Evolutionary conservation across 441 rosid genomes (phyloP).

Genomic region (Brassica balearica): DNA sequence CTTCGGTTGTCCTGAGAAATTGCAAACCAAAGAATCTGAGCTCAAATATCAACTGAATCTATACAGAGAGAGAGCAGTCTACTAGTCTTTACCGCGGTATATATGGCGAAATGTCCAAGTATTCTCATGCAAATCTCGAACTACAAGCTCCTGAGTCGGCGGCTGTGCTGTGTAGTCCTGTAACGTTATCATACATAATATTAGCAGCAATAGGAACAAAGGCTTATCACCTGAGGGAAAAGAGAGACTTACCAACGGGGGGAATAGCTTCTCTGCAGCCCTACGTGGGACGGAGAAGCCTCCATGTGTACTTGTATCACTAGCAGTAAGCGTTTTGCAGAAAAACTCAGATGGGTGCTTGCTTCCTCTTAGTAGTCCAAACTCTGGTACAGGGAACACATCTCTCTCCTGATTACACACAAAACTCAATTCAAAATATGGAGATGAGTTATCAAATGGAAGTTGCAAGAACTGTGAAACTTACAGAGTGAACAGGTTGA

Average conservation of each 20-base stretch:
- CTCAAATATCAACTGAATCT: slow-evolving; percentile 13
- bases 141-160: slow-evolving; percentile 95
- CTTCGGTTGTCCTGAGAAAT: slow-evolving; percentile 88
- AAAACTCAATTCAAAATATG: not conserved
- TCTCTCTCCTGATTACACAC: slow-evolving; percentile 71
- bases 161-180: slow-evolving; percentile 96
- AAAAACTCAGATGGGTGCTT: slow-evolving; percentile 93
- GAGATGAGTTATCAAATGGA: not conserved
- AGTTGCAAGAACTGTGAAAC: slow-evolving; percentile 35
- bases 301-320: slow-evolving; percentile 98
- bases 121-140: slow-evolving; percentile 86
- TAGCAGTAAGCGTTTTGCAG: slow-evolving; percentile 94
- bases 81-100: slow-evolving; percentile 67
- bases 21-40: slow-evolving; percentile 12
- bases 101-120: slow-evolving; percentile 97
- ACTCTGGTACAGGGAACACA: slow-evolving; percentile 87
- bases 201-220: slow-evolving; percentile 2
- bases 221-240: not conserved
- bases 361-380: slow-evolving; percentile 71
- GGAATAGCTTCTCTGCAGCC: slow-evolving; percentile 98
- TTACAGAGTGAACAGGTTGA: slow-evolving; percentile 89
- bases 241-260: slow-evolving; percentile 67
- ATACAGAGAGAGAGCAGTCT: not conserved
- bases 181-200: not conserved
- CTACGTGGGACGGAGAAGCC: slow-evolving; percentile 98